These are phyloP conservation scores for Leishmania gerbilli DNA, from an alignment of 208 protist species.

Conservation along the genomic window DNA sequence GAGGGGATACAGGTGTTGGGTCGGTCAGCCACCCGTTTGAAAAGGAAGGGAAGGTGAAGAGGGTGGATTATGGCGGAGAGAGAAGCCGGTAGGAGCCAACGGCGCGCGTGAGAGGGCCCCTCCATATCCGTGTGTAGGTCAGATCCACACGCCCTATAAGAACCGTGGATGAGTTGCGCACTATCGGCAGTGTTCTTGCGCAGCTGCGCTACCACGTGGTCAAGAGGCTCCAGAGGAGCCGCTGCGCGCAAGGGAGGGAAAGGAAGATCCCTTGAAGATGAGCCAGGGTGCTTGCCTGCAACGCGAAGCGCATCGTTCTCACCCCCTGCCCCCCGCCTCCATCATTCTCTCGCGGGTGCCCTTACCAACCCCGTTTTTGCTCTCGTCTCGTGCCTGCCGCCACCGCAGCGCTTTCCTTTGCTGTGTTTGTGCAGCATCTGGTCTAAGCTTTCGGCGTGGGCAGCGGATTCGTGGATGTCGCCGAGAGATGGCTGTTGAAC, in stretches of 20 bases:
- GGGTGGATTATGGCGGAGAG: too few relatives aligned
- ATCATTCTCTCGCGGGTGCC: background rate
- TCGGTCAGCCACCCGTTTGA: background rate
- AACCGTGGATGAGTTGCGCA: background rate
- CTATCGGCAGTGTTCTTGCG: background rate
- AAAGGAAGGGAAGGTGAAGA: background rate
- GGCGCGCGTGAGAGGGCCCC: background rate
- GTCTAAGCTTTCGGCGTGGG: background rate
- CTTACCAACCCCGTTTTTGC: background rate
- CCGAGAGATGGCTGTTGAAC: constrained; percentile 23
- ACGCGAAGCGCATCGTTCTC: background rate
- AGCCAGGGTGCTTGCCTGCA: background rate
- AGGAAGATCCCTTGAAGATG: background rate
- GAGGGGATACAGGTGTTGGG: background rate
- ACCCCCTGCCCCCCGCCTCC: background rate
- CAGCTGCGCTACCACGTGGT: background rate
- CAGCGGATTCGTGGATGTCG: background rate
- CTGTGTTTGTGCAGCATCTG: background rate
- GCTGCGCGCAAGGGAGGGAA: background rate
- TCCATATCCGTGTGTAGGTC: background rate
- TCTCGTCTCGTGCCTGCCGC: background rate
- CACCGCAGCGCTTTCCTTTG: background rate
- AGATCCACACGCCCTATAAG: background rate
- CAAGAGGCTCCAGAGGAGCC: background rate
- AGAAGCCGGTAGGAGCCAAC: background rate